These are phyloP conservation scores for Oldenlandia corymbosa DNA, from an alignment of 257 asterid species.

Conservation along the genomic window DNA sequence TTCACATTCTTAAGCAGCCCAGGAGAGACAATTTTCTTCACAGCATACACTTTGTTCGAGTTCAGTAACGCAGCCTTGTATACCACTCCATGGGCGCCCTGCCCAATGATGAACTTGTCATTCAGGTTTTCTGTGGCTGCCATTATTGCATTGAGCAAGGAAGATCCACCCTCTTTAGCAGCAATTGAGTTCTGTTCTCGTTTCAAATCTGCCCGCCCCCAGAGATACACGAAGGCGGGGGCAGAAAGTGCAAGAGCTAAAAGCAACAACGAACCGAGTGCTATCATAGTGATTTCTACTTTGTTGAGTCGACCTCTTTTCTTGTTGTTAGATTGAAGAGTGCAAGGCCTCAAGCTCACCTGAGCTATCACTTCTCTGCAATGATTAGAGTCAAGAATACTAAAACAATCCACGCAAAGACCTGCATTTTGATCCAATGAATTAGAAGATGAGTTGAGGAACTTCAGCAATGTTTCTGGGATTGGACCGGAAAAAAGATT, in stretches of 20 bases:
- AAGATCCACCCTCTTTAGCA: slow-evolving; percentile 55
- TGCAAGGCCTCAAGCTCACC: slow-evolving; percentile 39
- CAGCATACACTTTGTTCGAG: slow-evolving; percentile 52
- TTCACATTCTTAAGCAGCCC: slow-evolving; percentile 40
- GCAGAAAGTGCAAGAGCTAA: slow-evolving; percentile 32
- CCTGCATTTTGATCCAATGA: slow-evolving; percentile 49
- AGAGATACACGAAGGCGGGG: slow-evolving; percentile 22
- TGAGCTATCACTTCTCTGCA: slow-evolving; percentile 28
- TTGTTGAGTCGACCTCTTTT: slow-evolving; percentile 27
- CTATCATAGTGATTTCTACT: slow-evolving; percentile 32
- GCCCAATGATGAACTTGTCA: slow-evolving; percentile 51
- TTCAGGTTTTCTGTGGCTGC: slow-evolving; percentile 64
- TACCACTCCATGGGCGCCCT: slow-evolving; percentile 78
- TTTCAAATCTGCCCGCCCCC: slow-evolving; percentile 22
- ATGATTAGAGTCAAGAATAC: slow-evolving; percentile 19
- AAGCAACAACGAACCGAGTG: slow-evolving; percentile 31
- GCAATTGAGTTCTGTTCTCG: slow-evolving; percentile 20
- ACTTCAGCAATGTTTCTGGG: slow-evolving; percentile 34
- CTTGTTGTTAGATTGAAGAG: slow-evolving; percentile 22
- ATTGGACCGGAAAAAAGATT: slow-evolving; percentile 57
- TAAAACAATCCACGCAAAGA: slow-evolving; percentile 50
- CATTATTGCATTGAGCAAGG: slow-evolving; percentile 60
- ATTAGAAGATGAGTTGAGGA: slow-evolving; percentile 41
- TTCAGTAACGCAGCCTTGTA: slow-evolving; percentile 58
- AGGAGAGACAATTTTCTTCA: slow-evolving; percentile 50